Base-by-base conservation (phyloP, 164 flowering plant species). In the Annona cherimola region DNA sequence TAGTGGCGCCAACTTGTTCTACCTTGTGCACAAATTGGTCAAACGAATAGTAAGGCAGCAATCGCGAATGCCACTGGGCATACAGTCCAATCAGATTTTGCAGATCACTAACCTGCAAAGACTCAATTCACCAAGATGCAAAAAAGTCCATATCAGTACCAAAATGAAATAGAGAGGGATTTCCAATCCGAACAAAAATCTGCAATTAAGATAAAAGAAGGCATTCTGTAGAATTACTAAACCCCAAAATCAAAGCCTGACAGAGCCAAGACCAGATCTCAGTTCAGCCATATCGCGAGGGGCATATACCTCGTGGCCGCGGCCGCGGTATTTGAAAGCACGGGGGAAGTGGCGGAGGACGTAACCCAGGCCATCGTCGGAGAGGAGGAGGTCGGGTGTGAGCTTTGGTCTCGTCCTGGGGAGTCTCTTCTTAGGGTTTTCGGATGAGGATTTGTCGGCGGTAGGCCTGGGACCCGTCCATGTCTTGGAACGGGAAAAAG, bases 331-430 rank as follows among this genome's bases (percentile, higher is more conserved):
- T 81, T 87, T 95, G 80, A 95, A 87, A 42, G 86, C 62, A 12
- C 83, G 80, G 66, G 99, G 98, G 68, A 95, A 95, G 68, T 95
- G 84, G 54, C 89, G 91, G 54, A 95, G 97, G 69, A 95, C 78
- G 74, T 84, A 89, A 42, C 98, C 98, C 35, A 95, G 83, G 55
- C 99, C 99, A 61, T 87, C 85, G 16, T 93, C 79, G 35, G 97
- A 93, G 66, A 95, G 89, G 26, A 95, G 89, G 11, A 86, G 80
- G 67, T 87, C 89, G 1, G 93, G 89, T 0, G 98, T 91, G 54
- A 93, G 89, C 80, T 95, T 93, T 0, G 98, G 99, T 68, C 92
- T 80, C n/a, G 69, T 79, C 73, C 76, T 81, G 1, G 93, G 90
- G 0, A 60, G 75, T 79, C 84, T 91, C 73, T 69, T 75, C 77